Percentiles rank a stretch among this genome's conserved stretches.
Conservation (phyloP, 2,329 filamentous ascomycete genomes). For the Aspergillus chevalieri region DNA sequence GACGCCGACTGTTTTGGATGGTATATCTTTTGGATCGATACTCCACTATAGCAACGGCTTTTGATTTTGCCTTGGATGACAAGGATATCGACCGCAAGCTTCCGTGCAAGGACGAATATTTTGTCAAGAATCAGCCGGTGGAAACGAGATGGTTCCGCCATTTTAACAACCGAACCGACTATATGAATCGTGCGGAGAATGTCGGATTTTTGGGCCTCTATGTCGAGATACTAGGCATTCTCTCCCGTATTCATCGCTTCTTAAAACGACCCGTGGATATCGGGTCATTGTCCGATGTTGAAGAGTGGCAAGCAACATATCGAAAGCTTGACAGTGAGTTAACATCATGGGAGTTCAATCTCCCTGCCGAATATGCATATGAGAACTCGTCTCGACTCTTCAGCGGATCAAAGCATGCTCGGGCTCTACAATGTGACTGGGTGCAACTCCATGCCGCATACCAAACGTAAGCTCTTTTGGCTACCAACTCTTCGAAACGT, state of each 20-base stretch:
- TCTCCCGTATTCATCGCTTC: slow-evolving; percentile 83
- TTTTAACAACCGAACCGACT: slow-evolving; percentile 51
- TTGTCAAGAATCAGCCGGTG: slow-evolving; percentile 74
- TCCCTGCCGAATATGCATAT: slow-evolving; percentile 71
- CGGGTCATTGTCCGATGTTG: slow-evolving; percentile 73
- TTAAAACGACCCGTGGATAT: slow-evolving; percentile 87
- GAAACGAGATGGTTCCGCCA: slow-evolving; percentile 74
- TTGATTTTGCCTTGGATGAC: slow-evolving; percentile 84
- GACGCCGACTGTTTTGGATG: slow-evolving; percentile 87
- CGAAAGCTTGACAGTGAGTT: slow-evolving; percentile 76
- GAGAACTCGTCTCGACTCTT: slow-evolving; percentile 72
- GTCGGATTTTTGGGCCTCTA: slow-evolving; percentile 85
- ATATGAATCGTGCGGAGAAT: slow-evolving; percentile 68
- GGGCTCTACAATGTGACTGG: slow-evolving; percentile 72
- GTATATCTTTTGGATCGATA: slow-evolving; percentile 86
- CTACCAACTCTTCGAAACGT: no score
- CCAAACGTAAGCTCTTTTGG: slow-evolving; percentile 57
- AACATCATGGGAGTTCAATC: slow-evolving; percentile 73
- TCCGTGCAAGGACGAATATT: slow-evolving; percentile 81
- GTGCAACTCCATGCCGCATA: slow-evolving; percentile 89
- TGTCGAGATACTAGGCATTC: slow-evolving; percentile 79
- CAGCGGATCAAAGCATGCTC: slow-evolving; percentile 57
- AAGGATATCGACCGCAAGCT: slow-evolving; percentile 82
- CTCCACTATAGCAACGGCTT: slow-evolving; percentile 82
- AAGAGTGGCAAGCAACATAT: slow-evolving; percentile 83